Percentiles rank a stretch among this genome's conserved stretches.
phyloP scores from a whole-genome alignment of 805 yeast genomes.

The Debaryomyces hansenii region DNA sequence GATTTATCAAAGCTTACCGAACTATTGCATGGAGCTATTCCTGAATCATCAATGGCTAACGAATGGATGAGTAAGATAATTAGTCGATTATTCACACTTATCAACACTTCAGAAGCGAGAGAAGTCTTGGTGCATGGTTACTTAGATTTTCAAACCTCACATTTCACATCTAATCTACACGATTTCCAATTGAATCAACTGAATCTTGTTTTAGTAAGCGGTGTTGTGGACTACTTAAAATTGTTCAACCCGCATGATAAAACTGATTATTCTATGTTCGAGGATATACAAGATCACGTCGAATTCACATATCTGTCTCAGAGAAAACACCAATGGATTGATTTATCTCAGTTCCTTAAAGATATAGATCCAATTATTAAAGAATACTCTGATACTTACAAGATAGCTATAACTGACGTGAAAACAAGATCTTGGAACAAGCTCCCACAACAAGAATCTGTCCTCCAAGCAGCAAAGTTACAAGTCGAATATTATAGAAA shows the following conservation, averaged over 20 bases:
- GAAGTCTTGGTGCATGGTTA: slow-evolving; percentile 62
- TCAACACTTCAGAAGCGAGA: slow-evolving; percentile 53
- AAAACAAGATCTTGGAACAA: slow-evolving; percentile 53
- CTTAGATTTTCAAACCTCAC: slow-evolving; percentile 23
- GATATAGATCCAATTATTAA: slow-evolving; percentile 12
- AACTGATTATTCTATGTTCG: slow-evolving; percentile 19
- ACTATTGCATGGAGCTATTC: background rate
- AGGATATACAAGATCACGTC: slow-evolving; percentile 20
- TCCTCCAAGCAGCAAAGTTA: slow-evolving; percentile 47
- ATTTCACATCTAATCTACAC: background rate
- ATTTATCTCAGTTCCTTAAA: slow-evolving; percentile 23
- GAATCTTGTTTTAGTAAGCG: slow-evolving; percentile 53
- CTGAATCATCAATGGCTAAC: slow-evolving; percentile 19
- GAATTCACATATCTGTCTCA: slow-evolving; percentile 11
- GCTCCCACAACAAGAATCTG: slow-evolving; percentile 52
- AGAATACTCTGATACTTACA: slow-evolving; percentile 11
- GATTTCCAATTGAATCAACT: slow-evolving; percentile 12
- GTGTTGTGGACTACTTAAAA: slow-evolving; percentile 56
- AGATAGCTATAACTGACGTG: slow-evolving; percentile 44
- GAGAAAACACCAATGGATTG: slow-evolving; percentile 22
- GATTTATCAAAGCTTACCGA: too few species aligned
- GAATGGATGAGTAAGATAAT: slow-evolving; percentile 45
- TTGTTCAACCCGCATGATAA: slow-evolving; percentile 12
- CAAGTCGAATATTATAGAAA: slow-evolving; percentile 63
- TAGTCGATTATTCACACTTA: slow-evolving; percentile 39